A percentile compares a stretch with the other conserved stretches of the same genome.
Evolutionary conservation across 371 early-diverging fungal genomes (phyloP).

Genomic region (Apophysomyces elegans): DNA sequence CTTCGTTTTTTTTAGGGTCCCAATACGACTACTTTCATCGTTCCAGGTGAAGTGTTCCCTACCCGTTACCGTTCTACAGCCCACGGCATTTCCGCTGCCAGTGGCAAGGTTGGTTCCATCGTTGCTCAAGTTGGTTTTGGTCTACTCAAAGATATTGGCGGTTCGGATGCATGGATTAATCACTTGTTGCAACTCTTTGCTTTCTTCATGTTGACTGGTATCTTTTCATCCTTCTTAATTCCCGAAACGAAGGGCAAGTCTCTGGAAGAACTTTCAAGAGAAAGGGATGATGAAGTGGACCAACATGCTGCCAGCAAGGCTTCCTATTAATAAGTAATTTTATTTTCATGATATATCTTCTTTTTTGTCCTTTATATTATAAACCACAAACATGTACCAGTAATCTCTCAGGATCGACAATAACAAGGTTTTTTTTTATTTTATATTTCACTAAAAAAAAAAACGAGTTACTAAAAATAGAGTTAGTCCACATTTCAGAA

Average conservation of each 20-base stretch:
- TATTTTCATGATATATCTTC: background rate
- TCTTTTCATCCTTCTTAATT: slow-evolving; percentile 59
- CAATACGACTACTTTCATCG: slow-evolving; percentile 80
- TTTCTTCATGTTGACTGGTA: slow-evolving; percentile 77
- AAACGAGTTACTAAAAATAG: too few species aligned
- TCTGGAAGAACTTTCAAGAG: slow-evolving; percentile 50
- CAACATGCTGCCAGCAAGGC: background rate
- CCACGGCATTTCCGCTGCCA: slow-evolving; percentile 90
- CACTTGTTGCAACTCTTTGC: slow-evolving; percentile 77
- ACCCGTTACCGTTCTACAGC: slow-evolving; percentile 85
- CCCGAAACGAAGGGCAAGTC: slow-evolving; percentile 53
- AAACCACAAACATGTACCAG: too few species aligned
- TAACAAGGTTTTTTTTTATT: too few species aligned
- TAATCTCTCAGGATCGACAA: too few species aligned
- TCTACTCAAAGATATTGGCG: slow-evolving; percentile 74
- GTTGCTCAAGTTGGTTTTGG: slow-evolving; percentile 77
- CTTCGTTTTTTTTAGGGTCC: slow-evolving; percentile 44
- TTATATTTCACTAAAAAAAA: too few species aligned
- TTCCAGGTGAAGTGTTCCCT: slow-evolving; percentile 89
- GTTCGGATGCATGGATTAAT: slow-evolving; percentile 63
- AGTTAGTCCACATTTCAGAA: too few species aligned
- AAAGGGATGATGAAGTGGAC: slow-evolving; percentile 13
- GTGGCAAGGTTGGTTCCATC: slow-evolving; percentile 88
- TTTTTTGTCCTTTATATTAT: background rate
- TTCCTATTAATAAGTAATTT: background rate